Conservation (phyloP, 1,284 basidiomycete genomes). For the Boletellus sp. region DNA sequence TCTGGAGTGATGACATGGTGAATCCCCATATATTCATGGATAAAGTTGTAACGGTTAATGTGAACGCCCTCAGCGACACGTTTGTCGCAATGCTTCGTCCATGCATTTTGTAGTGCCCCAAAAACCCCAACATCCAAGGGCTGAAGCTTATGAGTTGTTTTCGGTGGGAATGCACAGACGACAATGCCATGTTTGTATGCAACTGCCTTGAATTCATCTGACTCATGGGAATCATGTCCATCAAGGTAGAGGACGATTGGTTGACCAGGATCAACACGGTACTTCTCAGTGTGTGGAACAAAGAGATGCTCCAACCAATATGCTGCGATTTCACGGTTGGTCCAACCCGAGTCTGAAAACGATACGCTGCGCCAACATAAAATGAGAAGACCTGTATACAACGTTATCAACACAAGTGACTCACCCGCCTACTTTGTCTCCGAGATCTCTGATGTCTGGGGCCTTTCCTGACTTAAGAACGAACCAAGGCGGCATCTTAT, state of each 20-base stretch:
- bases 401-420: neutral
- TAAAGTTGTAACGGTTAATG: neutral
- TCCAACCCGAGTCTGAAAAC: neutral
- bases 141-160: neutral
- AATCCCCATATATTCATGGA: neutral
- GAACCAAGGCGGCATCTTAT: neutral
- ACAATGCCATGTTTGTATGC: neutral
- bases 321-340: neutral
- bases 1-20: neutral
- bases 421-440: neutral
- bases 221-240: constrained; percentile 1
- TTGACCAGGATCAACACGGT: neutral
- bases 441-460: neutral
- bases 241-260: neutral
- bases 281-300: neutral
- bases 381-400: neutral
- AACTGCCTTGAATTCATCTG: neutral
- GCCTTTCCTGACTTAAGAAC: neutral
- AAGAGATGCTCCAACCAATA: neutral
- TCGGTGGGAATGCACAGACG: neutral
- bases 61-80: neutral
- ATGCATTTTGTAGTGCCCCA: neutral
- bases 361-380: neutral
- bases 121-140: neutral
- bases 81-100: neutral